Percentiles rank a stretch among this genome's conserved stretches.
phyloP scores from a whole-genome alignment of 2,329 filamentous ascomycete species.

The Alternaria infectoria region DNA sequence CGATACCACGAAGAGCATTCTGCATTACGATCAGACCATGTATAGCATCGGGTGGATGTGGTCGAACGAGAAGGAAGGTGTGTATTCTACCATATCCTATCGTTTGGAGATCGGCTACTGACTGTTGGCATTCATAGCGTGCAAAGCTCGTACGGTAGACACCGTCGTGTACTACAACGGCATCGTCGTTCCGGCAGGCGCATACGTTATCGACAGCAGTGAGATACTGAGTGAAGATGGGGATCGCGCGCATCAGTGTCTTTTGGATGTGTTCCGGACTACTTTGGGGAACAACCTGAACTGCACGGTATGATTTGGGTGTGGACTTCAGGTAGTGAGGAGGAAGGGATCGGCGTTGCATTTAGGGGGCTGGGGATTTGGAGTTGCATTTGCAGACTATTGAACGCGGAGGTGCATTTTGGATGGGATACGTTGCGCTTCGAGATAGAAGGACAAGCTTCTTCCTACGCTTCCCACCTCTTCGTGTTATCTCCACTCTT shows the following conservation, averaged over 20 bases:
- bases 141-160: background rate
- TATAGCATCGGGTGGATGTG: constrained; percentile 4
- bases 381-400: background rate
- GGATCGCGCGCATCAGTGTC: background rate
- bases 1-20: background rate
- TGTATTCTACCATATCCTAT: background rate
- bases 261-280: background rate
- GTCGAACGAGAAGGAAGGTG: background rate
- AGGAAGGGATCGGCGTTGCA: background rate
- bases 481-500: constrained; percentile 33
- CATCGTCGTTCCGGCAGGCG: background rate
- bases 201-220: constrained; percentile 7
- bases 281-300: constrained; percentile 1
- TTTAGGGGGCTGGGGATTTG: background rate
- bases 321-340: background rate
- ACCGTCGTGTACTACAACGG: constrained; percentile 1
- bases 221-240: background rate
- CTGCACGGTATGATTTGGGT: background rate
- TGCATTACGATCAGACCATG: background rate
- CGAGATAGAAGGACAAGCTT: background rate
- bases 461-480: constrained; percentile 9
- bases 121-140: background rate
- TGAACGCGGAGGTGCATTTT: background rate
- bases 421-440: background rate
- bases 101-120: background rate